Evolutionary conservation across 495 filamentous ascomycete genomes (phyloP), one percentile per base, ranked within the genome.

Genomic region (Podospora australis): DNA sequence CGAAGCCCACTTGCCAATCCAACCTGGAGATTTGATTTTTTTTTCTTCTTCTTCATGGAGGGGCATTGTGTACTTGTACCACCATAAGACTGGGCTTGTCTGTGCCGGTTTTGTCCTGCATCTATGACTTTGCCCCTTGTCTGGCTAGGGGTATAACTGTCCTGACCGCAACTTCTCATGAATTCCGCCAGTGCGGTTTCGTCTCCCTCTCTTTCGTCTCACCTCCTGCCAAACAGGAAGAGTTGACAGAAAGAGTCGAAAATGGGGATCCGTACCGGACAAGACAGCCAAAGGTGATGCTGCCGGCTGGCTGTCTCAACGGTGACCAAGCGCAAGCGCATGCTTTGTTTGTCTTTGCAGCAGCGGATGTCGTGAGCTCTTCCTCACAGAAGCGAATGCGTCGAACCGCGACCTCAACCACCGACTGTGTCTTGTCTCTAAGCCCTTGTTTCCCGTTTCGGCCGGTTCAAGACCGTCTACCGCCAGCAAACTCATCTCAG

Each of bases 311-410:
- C 25, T 44, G 16, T 28, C 29, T 32, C 46, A 19, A 49, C 52
- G 43, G 52, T 49, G 52, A 49, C 34, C 38, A 17, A 35, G 50
- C 35, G 39, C 39, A 19, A 36, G 8, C 28, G 7, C 32, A 36
- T 17, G 5, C 6, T 10, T 14, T 34, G 11, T 10, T 11, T 24
- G 43, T 29, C 38, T 35, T 42, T 46, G 46, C 26, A 46, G 35
- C 20, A 17, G 5, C 42, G 20, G 42, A 22, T 41, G 52, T 30
- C 8, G 36, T 22, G 47, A 49, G 26, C 19, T 50, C 23, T 20
- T 43, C 50, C 50, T 47, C 50, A 53, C 46, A 54, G 52, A 52
- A 39, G 48, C 44, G 44, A 44, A 39, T 54, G 55, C 48, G 51
- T 34, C 50, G 39, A 50, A 42, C 50, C 54, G 46, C 44, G 21